Base-by-base conservation (phyloP, 306 rosid species). In the Prunus mume region DNA sequence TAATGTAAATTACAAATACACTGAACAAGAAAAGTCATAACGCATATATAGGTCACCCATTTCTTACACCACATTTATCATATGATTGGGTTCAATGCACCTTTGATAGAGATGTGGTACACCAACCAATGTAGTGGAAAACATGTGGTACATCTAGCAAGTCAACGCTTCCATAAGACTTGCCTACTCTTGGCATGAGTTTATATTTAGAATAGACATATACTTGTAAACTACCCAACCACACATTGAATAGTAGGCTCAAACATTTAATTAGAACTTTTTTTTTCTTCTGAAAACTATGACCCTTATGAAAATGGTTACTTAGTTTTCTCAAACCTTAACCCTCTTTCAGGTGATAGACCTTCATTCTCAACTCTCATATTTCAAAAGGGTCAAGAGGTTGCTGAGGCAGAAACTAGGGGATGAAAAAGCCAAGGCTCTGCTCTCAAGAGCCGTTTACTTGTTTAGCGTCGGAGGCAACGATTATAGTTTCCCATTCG, bases 361-460 rank as follows among this genome's bases (percentile, higher is more conserved):
- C 46, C 82, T 84, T n/a, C 64, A 73, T 38, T 25, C 54, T 10
- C 89, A 83, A 41, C 66, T 86, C 5, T 58, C 49, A 6, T 25
- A 83, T 68, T 86, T 88, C 73, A 69, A 69, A 45, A 61, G 70
- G 1, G 71, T 81, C 46, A 55, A 24, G 25, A 72, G 12, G 28
- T 2, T 17, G 2, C 13, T 80, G 65, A 85, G 68, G 73, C 27
- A 66, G 41, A 70, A 47, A 12, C 60, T 72, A 0, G 87, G 84
- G 9, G 78, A 63, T n/a, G 28, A 71, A 65, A 69, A 83, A 28
- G 65, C 83, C 12, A 64, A 19, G 72, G 47, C 12, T 19, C 25
- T 82, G 61, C 28, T 81, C 12, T 64, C 77, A n/a, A 68, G 27
- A 69, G 84, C 84, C 14, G 80, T 83, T 20, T 80, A 78, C 87